Evolutionary conservation across 2,329 filamentous ascomycete genomes (phyloP), one percentile per base, ranked within the genome.

Genomic region (Falciphora oryzae): DNA sequence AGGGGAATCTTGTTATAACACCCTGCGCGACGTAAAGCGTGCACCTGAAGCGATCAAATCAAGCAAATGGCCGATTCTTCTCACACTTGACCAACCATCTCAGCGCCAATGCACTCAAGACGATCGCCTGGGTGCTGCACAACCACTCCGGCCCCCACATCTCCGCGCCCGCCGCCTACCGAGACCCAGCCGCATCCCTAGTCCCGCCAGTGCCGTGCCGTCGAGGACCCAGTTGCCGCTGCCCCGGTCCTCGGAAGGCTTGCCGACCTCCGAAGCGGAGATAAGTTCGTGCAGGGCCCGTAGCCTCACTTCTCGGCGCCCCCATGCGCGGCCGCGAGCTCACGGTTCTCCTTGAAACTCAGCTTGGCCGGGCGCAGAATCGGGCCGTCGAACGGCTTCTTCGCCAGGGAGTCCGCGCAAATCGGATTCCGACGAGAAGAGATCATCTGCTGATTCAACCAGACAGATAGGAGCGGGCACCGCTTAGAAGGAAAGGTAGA

Each of bases 351-450:
- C 6, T 82, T 81, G 71, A 90, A 94, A 57, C 88, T 91, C 14
- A 93, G 79, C 0, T 80, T 81, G 13, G 86, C 90, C 0, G 93
- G 80, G 0, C 81, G 77, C 7, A 85, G 77, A 1, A 81, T 78
- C 0, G 84, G 78, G 0, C 80, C 79, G 8, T 18, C 28, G 70
- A 90, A 91, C 89, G 90, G 93, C 73, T 93, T 88, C 44, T 80
- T 81, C 0, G 90, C 89, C 10, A 93, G 72, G 71, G 93, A 94
- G 0, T 91, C 90, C 83, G 91, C 0, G 90, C 89, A 68, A 85
- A 87, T 0, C 91, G 90, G 89, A 93, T 0, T 90, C 89, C 31
- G 88, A 91, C 13, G 85, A 82, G 74, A 93, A 92, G 35, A 93
- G 80, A 66, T 85, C 73, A 1, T 76, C 73, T 0, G 78, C 76